Evolutionary conservation across 768 basidiomycete genomes (phyloP), one percentile per base, ranked within the genome.

Genomic region (Megacollybia marginata): DNA sequence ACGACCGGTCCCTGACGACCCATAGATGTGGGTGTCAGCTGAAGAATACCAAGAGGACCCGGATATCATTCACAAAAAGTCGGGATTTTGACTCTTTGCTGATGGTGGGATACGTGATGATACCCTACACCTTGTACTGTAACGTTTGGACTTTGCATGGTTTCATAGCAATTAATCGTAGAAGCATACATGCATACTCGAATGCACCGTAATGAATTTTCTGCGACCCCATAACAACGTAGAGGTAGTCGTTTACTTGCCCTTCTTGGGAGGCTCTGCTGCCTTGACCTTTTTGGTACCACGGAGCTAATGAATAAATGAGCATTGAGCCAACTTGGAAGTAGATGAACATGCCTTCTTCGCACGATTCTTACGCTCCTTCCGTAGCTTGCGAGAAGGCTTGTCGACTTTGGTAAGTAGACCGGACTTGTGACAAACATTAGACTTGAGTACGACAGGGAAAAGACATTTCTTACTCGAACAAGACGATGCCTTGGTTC

Each of bases 31-130:
- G 95, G 92, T 99, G 46, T 94, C 92, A 43, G 93, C 94, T 35
- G 95, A 99, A 68, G 96, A 98, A 69, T 98, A 97, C 64, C 92
- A 96, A 68, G 95, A 99, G 67, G 95, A 98, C 69, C 94, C 95
- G 48, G 94, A 98, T 61, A 89, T 97, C 60, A 98, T 97, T 61
- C 94, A 96, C 69, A 94, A 91, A 69, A 95, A 95, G 69, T 78
- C 87, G 50, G 89, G 88, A 44, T 92, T 92, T 66, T 92, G 63
- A 66, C 47, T 50, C 16, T 45, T 47, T 42, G 50, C 48, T 57
- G 54, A 48, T 55, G 45, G 49, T 54, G 57, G 55, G 53, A 55
- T 54, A 51, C 54, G 52, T 44, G 55, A 60, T 52, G 57, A 66
- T 66, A 66, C 65, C 65, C 62, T 34, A 33, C 33, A 31, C 28